Evolutionary conservation across 2,329 filamentous ascomycete species (phyloP).

Genomic region (Nakataea oryzae): DNA sequence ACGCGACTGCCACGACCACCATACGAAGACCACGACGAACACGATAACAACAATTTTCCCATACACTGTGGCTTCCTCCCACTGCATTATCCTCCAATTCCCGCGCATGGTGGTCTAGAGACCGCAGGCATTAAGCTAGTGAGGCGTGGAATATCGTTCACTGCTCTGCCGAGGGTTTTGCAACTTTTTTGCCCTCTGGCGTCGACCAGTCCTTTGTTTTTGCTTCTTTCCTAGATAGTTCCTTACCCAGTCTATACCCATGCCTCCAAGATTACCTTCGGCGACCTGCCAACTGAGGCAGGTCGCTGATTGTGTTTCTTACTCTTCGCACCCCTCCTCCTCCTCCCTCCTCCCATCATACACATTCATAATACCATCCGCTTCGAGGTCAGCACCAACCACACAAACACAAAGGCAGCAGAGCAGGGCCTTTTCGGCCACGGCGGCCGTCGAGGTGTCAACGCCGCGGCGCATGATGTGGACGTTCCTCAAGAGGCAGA

Average conservation of each 20-base stretch:
- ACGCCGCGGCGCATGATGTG: background rate
- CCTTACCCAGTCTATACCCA: slow-evolving; percentile 5
- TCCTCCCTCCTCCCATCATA: slow-evolving; percentile 5
- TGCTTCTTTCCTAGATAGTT: background rate
- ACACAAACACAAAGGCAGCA: background rate
- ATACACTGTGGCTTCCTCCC: background rate
- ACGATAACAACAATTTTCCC: background rate
- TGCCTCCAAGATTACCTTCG: slow-evolving; percentile 21
- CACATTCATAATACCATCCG: background rate
- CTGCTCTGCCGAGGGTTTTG: background rate
- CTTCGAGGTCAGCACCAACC: background rate
- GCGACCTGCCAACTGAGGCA: slow-evolving; percentile 18
- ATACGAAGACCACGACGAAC: background rate
- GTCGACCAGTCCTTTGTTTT: background rate
- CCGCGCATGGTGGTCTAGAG: background rate
- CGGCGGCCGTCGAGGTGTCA: background rate
- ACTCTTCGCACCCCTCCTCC: slow-evolving; percentile 8
- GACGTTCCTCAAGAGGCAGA: background rate
- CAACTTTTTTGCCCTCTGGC: background rate
- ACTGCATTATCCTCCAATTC: background rate
- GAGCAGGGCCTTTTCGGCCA: slow-evolving; percentile 1
- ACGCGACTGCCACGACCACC: background rate
- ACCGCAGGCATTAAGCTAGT: background rate
- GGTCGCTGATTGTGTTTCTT: slow-evolving; percentile 14
- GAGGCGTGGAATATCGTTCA: background rate